phyloP scores from a whole-genome alignment of 805 yeast genomes.

The Cyberlindnera euphorbiae region DNA sequence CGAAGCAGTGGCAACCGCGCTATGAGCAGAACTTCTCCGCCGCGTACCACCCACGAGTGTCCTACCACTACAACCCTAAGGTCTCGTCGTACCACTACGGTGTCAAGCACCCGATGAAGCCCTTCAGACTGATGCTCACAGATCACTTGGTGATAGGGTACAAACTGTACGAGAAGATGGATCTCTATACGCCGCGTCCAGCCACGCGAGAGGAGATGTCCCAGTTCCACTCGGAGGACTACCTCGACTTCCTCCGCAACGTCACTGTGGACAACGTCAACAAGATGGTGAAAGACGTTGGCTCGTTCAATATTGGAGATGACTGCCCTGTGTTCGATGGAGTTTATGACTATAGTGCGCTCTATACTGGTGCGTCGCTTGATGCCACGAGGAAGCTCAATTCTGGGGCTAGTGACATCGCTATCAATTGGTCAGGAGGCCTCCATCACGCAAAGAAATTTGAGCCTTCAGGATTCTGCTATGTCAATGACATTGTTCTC shows the following conservation, averaged over 20 bases:
- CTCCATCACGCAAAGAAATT: constrained; percentile 93
- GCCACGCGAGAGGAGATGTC: constrained; percentile 79
- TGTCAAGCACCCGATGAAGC: constrained; percentile 97
- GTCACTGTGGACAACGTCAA: constrained; percentile 88
- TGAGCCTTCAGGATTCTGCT: constrained; percentile 94
- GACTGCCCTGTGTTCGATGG: constrained; percentile 93
- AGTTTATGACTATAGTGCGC: constrained; percentile 81
- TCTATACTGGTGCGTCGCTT: constrained; percentile 90
- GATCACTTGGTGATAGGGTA: constrained; percentile 86
- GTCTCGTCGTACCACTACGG: constrained; percentile 86
- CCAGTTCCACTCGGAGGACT: constrained; percentile 86
- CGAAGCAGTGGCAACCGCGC: constrained; percentile 38
- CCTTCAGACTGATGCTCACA: constrained; percentile 87
- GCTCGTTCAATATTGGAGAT: constrained; percentile 92
- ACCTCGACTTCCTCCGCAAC: constrained; percentile 83
- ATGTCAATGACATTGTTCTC: constrained; percentile 88
- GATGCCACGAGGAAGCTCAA: constrained; percentile 87
- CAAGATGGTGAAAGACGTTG: constrained; percentile 50
- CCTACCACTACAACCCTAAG: constrained; percentile 83
- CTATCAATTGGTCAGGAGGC: constrained; percentile 96
- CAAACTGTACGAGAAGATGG: constrained; percentile 86
- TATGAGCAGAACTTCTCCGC: constrained; percentile 37
- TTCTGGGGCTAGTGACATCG: constrained; percentile 85
- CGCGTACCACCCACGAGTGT: constrained; percentile 54
- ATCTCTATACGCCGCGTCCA: constrained; percentile 73